A percentile compares a stretch with the other conserved stretches of the same genome.
phyloP scores from a whole-genome alignment of 2,329 filamentous ascomycete species.

The Teratosphaeria epicoccoides region DNA sequence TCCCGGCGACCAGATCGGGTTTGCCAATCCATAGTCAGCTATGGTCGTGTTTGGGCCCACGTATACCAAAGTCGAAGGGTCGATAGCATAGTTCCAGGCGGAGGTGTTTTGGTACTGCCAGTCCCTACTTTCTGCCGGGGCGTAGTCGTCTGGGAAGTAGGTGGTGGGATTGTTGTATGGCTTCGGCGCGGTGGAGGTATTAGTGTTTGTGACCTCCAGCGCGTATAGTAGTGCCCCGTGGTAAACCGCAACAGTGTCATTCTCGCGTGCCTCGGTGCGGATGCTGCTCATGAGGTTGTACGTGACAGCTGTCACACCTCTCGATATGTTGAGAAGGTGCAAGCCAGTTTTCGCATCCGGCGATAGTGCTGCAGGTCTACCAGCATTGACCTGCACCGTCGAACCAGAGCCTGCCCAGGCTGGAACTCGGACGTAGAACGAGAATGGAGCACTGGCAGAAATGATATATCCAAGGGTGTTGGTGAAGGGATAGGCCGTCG shows the following conservation, averaged over 20 bases:
- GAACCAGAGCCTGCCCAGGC: conserved; percentile 28
- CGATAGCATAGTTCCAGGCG: conserved; percentile 29
- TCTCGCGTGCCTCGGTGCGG: conserved; percentile 29
- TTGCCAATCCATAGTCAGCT: conserved; percentile 9
- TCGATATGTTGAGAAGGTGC: conserved; percentile 27
- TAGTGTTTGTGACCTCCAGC: conserved; percentile 21
- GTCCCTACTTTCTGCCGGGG: conserved; percentile 19
- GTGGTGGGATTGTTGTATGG: conserved; percentile 6
- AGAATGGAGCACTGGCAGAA: conserved; percentile 26
- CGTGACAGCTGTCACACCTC: conserved; percentile 25
- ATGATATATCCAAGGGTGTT: conserved; percentile 33
- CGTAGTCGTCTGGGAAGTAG: conserved; percentile 7
- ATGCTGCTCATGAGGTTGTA: conserved; percentile 27
- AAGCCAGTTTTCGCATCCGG: conserved; percentile 30
- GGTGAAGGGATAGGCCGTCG: conserved; percentile 42
- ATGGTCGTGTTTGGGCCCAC: conserved; percentile 4
- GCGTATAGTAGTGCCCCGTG: conserved; percentile 30
- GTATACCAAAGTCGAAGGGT: conserved; percentile 22
- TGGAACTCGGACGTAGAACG: conserved; percentile 39
- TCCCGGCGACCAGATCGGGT: conserved; percentile 27
- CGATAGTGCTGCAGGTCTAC: conserved; percentile 6
- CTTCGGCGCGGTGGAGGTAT: conserved; percentile 14
- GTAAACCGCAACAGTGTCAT: conserved; percentile 29
- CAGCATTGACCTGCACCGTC: conserved; percentile 2
- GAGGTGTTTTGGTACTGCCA: conserved; percentile 21